Percentiles rank a stretch among this genome's conserved stretches.
phyloP scores from a whole-genome alignment of 2,329 filamentous ascomycete species.

The Graphiopsis chlorocephala region DNA sequence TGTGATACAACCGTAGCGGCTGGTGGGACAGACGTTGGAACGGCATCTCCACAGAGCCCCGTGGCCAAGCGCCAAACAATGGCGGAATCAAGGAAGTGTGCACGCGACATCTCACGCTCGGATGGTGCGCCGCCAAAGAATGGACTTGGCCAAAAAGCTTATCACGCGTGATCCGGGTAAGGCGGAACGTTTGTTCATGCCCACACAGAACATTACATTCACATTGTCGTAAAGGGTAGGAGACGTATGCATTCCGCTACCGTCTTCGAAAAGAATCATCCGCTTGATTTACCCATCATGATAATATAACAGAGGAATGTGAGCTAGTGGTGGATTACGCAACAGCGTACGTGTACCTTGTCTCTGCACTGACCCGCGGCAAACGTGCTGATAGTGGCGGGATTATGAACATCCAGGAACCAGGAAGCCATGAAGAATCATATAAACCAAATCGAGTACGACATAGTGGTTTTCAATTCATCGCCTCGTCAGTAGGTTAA shows the following conservation, averaged over 20 bases:
- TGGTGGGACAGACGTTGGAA: constrained; percentile 7
- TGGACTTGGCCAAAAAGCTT: constrained; percentile 4
- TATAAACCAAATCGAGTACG: not conserved
- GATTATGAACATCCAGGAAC: not conserved
- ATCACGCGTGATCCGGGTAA: not conserved
- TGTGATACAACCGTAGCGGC: not conserved
- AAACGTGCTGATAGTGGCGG: not conserved
- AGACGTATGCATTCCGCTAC: not conserved
- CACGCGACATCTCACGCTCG: constrained; percentile 2
- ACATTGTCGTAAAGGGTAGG: not conserved
- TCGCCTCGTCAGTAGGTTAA: not conserved
- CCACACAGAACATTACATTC: not conserved
- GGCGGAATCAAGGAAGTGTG: constrained; percentile 6
- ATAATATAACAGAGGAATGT: not conserved
- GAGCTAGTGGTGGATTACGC: not conserved
- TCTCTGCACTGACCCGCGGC: not conserved
- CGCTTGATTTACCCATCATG: not conserved
- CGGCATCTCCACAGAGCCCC: not conserved
- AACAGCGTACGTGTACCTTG: not conserved
- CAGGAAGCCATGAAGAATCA: not conserved
- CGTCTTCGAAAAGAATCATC: not conserved
- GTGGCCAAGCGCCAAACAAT: constrained; percentile 3
- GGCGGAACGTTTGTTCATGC: not conserved
- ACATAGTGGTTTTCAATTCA: not conserved
- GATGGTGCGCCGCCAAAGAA: constrained; percentile 1